phyloP scores from a whole-genome alignment of 1,284 basidiomycete genomes.

The Rhodotorula sp. region DNA sequence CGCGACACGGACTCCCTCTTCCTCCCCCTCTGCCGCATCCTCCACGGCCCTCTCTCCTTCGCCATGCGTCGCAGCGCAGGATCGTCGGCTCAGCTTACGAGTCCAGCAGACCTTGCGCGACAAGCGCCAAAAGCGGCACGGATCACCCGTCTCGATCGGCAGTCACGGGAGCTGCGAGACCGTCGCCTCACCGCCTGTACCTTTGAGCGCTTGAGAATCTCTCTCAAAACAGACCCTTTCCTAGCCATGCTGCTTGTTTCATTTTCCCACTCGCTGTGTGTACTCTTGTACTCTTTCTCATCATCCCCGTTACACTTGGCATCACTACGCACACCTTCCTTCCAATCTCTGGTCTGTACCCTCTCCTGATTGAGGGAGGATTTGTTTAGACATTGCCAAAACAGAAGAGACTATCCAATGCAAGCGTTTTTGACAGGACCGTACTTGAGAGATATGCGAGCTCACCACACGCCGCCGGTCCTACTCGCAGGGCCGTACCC shows the following conservation, averaged over 20 bases:
- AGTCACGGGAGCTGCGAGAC: not conserved
- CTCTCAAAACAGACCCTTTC: not conserved
- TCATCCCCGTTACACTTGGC: not conserved
- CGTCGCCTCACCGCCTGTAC: not conserved
- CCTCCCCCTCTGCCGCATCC: not conserved
- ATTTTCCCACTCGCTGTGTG: not conserved
- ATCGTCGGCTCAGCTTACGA: constrained; percentile 9
- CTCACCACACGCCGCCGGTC: not conserved
- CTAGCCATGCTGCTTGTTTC: not conserved
- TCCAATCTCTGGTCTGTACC: not conserved
- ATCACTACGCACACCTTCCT: not conserved
- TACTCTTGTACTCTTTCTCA: not conserved
- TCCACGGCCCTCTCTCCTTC: not conserved
- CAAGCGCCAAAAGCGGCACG: constrained; percentile 3
- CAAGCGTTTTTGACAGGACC: not conserved
- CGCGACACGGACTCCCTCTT: not conserved
- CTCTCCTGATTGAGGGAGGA: not conserved
- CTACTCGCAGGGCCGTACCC: not conserved
- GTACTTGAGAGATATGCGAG: not conserved
- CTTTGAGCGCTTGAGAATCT: not conserved
- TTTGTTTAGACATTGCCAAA: not conserved
- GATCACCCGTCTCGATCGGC: no score
- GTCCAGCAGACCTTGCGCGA: constrained; percentile 7
- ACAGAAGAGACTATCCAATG: not conserved
- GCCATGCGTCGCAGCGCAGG: constrained; percentile 3